A percentile compares a stretch with the other conserved stretches of the same genome.
Conservation (phyloP, 192 early-diverging fungal species). For the Lobosporangium transversale region DNA sequence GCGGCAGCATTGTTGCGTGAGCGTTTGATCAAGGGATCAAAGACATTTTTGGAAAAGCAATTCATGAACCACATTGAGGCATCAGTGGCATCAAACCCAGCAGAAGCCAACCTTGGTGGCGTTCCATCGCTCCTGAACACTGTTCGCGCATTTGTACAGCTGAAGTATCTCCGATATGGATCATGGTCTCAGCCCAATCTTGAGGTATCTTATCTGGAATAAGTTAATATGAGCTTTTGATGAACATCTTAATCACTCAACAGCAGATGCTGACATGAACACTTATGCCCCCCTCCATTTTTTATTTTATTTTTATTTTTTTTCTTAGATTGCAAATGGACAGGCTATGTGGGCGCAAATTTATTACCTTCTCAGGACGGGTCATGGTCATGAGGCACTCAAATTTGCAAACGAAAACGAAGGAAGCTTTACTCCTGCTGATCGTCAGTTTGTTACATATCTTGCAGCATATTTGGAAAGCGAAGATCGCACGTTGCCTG, state of each 20-base stretch:
- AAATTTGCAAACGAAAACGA: conserved; percentile 71
- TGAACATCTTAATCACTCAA: too few relatives aligned
- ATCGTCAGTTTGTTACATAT: conserved; percentile 76
- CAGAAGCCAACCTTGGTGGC: conserved; percentile 81
- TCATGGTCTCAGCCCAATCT: conserved; percentile 52
- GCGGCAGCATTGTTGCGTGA: conserved; percentile 40
- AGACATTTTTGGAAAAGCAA: conserved; percentile 63
- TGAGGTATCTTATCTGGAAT: conserved; percentile 48
- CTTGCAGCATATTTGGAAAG: conserved; percentile 70
- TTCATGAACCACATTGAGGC: conserved; percentile 57
- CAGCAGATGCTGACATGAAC: too few relatives aligned
- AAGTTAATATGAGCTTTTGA: not conserved
- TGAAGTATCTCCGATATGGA: conserved; percentile 72
- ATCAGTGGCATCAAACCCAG: conserved; percentile 66
- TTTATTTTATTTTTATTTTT: not conserved
- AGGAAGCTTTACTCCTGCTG: conserved; percentile 63
- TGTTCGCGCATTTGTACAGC: conserved; percentile 75
- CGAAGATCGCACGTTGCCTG: conserved; percentile 57
- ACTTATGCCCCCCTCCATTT: not conserved
- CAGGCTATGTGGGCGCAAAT: conserved; percentile 89
- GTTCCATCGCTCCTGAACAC: conserved; percentile 77
- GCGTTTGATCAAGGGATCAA: conserved; percentile 55
- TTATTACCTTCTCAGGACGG: conserved; percentile 83
- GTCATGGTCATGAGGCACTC: conserved; percentile 72
- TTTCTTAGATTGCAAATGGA: conserved; percentile 57